A percentile compares a stretch with the other conserved stretches of the same genome.
These are phyloP conservation scores for Grammothele lineata DNA, from an alignment of 768 basidiomycete species.

Conservation along the genomic window DNA sequence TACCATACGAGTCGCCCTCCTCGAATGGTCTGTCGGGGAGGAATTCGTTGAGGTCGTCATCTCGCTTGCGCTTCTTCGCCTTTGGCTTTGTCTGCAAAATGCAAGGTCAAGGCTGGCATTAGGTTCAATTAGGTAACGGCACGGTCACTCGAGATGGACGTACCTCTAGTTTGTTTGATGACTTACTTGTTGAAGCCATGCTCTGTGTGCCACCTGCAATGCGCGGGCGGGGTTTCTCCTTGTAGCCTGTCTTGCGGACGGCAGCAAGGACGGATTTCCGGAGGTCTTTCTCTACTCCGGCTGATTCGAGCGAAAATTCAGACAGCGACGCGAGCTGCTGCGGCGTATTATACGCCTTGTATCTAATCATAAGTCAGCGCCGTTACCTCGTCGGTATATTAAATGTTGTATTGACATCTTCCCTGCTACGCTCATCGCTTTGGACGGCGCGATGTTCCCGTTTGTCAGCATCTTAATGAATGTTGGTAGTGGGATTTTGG, in stretches of 20 bases:
- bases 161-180: conserved; percentile 16
- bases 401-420: conserved; percentile 50
- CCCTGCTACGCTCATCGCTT: conserved; percentile 66
- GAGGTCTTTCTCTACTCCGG: conserved; percentile 65
- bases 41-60: conserved; percentile 50
- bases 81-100: conserved; percentile 30
- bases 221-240: conserved; percentile 14
- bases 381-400: not conserved
- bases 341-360: conserved; percentile 65
- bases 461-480: conserved; percentile 65
- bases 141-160: conserved; percentile 4
- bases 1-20: conserved; percentile 47
- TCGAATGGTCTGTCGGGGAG: conserved; percentile 49
- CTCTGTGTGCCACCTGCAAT: not conserved
- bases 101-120: no score
- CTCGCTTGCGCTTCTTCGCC: conserved; percentile 50
- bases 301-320: conserved; percentile 50
- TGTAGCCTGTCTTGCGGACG: conserved; percentile 61
- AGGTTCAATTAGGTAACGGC: not conserved
- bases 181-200: conserved; percentile 3
- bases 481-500: conserved; percentile 55
- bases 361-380: conserved; percentile 37
- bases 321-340: conserved; percentile 52
- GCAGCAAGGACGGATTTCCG: conserved; percentile 57
- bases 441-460: conserved; percentile 51